These are phyloP conservation scores for Pseudozyma tsukubaensis DNA, from an alignment of 1,284 basidiomycete genomes.

Conservation along the genomic window DNA sequence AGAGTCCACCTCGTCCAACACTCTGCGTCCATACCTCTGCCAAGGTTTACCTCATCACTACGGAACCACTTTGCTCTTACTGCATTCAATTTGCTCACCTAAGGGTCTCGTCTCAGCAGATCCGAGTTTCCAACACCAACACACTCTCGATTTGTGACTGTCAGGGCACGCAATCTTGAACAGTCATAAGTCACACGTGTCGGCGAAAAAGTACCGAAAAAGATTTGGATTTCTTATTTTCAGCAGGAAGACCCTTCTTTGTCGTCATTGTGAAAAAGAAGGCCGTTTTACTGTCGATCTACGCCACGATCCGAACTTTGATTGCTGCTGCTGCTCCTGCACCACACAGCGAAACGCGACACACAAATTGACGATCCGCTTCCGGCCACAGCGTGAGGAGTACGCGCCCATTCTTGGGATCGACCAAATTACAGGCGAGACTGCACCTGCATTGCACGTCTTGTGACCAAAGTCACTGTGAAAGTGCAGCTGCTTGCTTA, in stretches of 20 bases:
- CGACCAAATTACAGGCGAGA: conserved; percentile 4
- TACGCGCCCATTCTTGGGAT: conserved; percentile 11
- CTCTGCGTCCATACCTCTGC: too few species aligned
- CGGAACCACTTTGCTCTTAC: too few species aligned
- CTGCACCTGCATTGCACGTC: conserved; percentile 15
- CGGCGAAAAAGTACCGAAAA: background rate
- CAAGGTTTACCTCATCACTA: too few species aligned
- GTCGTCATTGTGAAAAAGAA: conserved; percentile 2
- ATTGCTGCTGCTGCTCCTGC: conserved; percentile 3
- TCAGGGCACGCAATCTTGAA: background rate
- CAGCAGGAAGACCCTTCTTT: conserved; percentile 4
- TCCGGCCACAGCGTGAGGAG: conserved; percentile 4
- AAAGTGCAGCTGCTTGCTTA: too few species aligned
- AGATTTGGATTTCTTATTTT: conserved; percentile 3
- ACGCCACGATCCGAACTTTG: conserved; percentile 9
- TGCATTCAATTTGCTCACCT: too few species aligned
- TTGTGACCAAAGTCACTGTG: conserved; percentile 10
- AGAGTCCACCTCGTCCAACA: too few species aligned
- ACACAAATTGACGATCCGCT: background rate
- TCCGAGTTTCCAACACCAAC: too few species aligned
- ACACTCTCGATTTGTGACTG: background rate
- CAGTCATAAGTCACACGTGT: background rate
- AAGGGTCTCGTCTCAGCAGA: too few species aligned
- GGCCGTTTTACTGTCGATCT: conserved; percentile 11
- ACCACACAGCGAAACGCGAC: too few species aligned